Percentiles rank a stretch among this genome's conserved stretches.
Conservation (phyloP, 164 flowering plant species). For the Annona squamosa region DNA sequence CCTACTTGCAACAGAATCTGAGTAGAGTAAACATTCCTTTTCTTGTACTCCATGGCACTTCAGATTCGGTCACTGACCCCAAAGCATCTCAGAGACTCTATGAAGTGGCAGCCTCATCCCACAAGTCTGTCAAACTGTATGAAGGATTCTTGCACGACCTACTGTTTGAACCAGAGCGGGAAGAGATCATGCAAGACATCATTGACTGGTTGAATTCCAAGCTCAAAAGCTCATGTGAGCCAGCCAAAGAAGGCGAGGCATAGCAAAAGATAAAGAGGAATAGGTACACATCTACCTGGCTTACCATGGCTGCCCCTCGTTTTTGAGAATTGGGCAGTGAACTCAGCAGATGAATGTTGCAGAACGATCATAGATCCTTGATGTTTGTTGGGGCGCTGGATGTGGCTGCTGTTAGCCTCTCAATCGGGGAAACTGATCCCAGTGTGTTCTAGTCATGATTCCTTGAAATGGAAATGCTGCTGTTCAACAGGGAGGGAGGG, state of each 20-base stretch:
- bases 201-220: conserved; percentile 65
- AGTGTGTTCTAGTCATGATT: too few relatives aligned
- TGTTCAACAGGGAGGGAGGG: too few relatives aligned
- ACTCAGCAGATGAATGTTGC: not conserved
- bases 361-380: not conserved
- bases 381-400: not conserved
- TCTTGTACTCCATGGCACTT: conserved; percentile 80
- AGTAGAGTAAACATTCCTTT: conserved; percentile 46
- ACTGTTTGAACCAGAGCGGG: conserved; percentile 72
- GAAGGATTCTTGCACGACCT: conserved; percentile 79
- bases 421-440: not conserved
- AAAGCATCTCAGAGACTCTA: conserved; percentile 55
- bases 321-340: not conserved
- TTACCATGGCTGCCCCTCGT: not conserved
- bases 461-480: too few relatives aligned
- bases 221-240: conserved; percentile 2
- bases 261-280: not conserved
- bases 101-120: conserved; percentile 62
- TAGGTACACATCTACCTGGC: not conserved
- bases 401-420: not conserved
- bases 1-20: conserved; percentile 55
- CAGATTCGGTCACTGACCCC: conserved; percentile 77
- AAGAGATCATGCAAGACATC: conserved; percentile 40
- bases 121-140: conserved; percentile 63
- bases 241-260: not conserved